Percentiles rank a stretch among this genome's conserved stretches.
These are phyloP conservation scores for Gracilariopsis chorda DNA, from an alignment of 23 red algal species.

Conservation along the genomic window DNA sequence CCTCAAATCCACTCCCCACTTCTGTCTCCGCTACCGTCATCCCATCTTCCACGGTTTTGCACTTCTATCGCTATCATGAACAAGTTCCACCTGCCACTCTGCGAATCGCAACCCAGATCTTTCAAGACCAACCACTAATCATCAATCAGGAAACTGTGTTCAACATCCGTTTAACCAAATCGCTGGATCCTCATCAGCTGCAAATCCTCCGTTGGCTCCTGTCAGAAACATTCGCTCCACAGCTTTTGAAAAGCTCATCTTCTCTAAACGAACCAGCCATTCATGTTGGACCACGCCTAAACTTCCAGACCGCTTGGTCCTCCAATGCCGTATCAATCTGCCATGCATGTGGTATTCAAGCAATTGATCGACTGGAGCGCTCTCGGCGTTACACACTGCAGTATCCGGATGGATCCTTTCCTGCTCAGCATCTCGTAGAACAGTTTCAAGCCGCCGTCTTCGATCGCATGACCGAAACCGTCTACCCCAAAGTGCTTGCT, in stretches of 20 bases:
- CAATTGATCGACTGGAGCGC: slow-evolving; percentile 73
- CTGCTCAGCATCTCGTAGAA: not conserved
- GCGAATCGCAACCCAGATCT: not conserved
- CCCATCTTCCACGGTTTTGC: too few relatives aligned
- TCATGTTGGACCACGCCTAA: slow-evolving; percentile 93
- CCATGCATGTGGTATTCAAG: slow-evolving; percentile 68
- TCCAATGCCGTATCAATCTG: slow-evolving; percentile 90
- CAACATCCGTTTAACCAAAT: not conserved
- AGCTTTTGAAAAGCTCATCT: not conserved
- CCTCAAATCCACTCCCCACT: too few relatives aligned
- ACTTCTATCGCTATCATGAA: too few relatives aligned
- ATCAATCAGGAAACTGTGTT: not conserved
- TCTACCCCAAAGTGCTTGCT: slow-evolving; percentile 45
- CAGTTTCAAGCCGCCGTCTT: slow-evolving; percentile 44
- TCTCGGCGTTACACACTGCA: slow-evolving; percentile 70
- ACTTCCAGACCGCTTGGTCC: slow-evolving; percentile 99
- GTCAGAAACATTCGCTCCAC: slow-evolving; percentile 75
- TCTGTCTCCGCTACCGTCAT: too few relatives aligned
- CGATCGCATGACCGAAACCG: slow-evolving; percentile 96
- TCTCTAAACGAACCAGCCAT: not conserved
- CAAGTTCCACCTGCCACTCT: too few relatives aligned
- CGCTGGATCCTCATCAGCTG: not conserved
- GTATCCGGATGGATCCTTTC: not conserved
- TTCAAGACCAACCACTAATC: not conserved
- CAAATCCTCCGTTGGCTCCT: slow-evolving; percentile 67